A percentile compares a stretch with the other conserved stretches of the same genome.
Conservation (phyloP, 2,329 filamentous ascomycete genomes). For the Botrytis sinoallii region DNA sequence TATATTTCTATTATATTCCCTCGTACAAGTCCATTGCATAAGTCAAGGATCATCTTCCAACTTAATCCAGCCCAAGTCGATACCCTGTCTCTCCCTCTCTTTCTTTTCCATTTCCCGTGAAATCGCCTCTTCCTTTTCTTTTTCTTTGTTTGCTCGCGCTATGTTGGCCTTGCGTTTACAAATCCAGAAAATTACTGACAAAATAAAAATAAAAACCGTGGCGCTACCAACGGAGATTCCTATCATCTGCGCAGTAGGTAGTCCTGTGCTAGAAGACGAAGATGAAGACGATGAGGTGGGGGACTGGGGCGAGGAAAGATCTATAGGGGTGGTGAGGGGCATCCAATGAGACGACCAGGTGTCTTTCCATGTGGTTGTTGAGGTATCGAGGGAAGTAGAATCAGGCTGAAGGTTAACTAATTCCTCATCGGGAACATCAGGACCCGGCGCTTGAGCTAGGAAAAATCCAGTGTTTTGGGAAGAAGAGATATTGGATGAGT, state of each 20-base stretch:
- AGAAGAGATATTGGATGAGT: background rate
- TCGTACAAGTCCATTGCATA: too few species aligned
- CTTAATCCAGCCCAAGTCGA: background rate
- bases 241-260: background rate
- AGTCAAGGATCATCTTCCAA: background rate
- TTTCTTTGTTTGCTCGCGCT: constrained; percentile 31
- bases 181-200: background rate
- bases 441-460: constrained; percentile 9
- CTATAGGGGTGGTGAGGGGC: background rate
- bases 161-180: background rate
- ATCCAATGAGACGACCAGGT: background rate
- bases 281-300: background rate
- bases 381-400: background rate
- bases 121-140: constrained; percentile 9
- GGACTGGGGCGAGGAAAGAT: background rate
- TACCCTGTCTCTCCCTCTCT: background rate
- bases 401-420: background rate
- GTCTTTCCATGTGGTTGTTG: background rate
- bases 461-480: background rate
- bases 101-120: background rate
- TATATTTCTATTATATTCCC: background rate
- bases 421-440: background rate
- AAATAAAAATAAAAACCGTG: background rate
- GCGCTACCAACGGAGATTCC: background rate
- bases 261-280: background rate